phyloP scores from a whole-genome alignment of 2,329 filamentous ascomycete species.

The Grosmannia huntii region DNA sequence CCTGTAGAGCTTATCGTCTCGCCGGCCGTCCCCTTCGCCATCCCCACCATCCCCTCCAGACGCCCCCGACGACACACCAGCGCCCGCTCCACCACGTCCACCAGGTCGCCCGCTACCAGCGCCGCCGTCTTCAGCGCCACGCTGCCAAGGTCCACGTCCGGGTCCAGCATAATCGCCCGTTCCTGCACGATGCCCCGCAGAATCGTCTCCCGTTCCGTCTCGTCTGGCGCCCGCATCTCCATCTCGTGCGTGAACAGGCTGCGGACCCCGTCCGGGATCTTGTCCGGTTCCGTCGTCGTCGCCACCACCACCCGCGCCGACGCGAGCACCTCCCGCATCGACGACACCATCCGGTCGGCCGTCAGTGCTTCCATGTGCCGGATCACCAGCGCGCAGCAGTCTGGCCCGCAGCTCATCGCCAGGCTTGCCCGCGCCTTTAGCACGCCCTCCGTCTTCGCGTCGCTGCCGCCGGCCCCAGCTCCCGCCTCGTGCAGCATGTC shows the following conservation, averaged over 20 bases:
- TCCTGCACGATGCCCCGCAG: constrained; percentile 66
- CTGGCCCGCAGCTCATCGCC: constrained; percentile 74
- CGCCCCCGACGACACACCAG: constrained; percentile 63
- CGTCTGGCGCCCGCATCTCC: constrained; percentile 85
- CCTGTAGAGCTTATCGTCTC: too few species aligned
- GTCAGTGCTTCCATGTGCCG: constrained; percentile 84
- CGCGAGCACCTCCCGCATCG: constrained; percentile 71
- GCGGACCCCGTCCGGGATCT: constrained; percentile 79
- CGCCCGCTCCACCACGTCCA: constrained; percentile 88
- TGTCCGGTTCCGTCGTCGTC: constrained; percentile 90
- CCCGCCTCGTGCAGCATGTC: constrained; percentile 89
- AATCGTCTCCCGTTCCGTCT: constrained; percentile 82
- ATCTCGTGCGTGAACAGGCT: constrained; percentile 92
- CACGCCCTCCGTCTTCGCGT: constrained; percentile 89
- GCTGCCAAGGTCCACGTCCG: constrained; percentile 69
- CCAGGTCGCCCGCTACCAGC: constrained; percentile 82
- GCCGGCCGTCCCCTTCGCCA: constrained; percentile 19
- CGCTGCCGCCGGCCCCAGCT: constrained; percentile 39
- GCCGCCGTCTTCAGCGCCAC: constrained; percentile 93
- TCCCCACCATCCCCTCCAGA: constrained; percentile 49
- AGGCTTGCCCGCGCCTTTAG: constrained; percentile 78
- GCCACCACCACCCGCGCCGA: constrained; percentile 75
- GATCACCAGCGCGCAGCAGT: constrained; percentile 74
- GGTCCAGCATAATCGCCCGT: constrained; percentile 61
- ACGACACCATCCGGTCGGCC: constrained; percentile 77